Evolutionary conservation across 78 protist genomes (phyloP), one percentile per base, ranked within the genome.

Genomic region (Ministeria vibrans): DNA sequence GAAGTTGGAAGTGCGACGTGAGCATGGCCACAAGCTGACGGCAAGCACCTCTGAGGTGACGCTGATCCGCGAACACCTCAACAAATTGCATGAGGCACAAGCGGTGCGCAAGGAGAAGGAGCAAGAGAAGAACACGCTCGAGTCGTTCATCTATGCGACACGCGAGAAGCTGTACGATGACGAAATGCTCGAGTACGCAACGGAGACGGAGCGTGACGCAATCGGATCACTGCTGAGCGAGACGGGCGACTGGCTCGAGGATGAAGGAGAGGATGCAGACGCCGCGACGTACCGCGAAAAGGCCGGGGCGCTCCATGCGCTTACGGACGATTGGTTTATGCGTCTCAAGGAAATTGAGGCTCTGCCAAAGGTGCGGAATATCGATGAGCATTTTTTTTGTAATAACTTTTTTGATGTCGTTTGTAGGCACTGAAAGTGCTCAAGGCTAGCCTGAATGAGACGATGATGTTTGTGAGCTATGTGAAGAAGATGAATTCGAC

Each of bases 111-210:
- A 62, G 27, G 83, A 49, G 18, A 27, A 59, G 32, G 75, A 77
- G 45, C 46, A 61, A 18, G 86, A 77, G 36, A 87, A 77, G 82
- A 87, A 83, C 53, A 62, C 32, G 38, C 66, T 87, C 20, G 91
- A 87, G 79, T 36, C 86, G 49, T 80, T 79, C 55, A 39, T 83
- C 36, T 87, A 87, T 68, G 82, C 83, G 42, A 74, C 78, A 2
- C 30, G 75, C 20, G 91, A 79, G 41, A 74, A 80, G 66, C 62
- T 87, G 15, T 78, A 64, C 23, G 76, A 70, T 2, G 59, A 61
- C 42, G 91, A 87, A 28, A 9, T 32, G 23, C 51, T 22, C n/a
- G 70, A 4, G 43, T 11, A 25, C 41, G 38, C 46, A 25, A 75
- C 63, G 18, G 63, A 13, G 45, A 61, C 9, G 1, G 63, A 75